Conservation (phyloP, 1,284 basidiomycete species). For the Mixia osmundae region DNA sequence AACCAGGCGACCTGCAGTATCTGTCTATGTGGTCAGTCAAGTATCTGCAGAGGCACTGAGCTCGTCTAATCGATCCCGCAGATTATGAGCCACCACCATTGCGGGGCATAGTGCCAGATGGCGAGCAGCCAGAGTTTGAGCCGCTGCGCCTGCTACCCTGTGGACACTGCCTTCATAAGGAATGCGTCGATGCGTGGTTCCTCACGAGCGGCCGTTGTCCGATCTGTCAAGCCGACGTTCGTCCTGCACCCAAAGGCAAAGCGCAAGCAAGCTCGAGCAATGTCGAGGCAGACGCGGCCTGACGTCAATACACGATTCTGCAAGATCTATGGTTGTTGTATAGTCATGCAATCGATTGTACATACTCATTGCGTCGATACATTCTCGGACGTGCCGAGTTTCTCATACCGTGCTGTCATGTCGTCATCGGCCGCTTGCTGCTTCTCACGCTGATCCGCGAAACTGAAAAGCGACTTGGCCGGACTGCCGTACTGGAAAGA, state of each 20-base stretch:
- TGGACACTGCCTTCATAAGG: conserved; percentile 8
- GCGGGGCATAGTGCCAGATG: neutral
- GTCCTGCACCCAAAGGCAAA: neutral
- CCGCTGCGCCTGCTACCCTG: conserved; percentile 6
- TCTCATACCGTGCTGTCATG: no score
- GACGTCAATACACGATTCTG: no score
- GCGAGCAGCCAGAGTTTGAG: conserved; percentile 3
- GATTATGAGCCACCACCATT: conserved; percentile 7
- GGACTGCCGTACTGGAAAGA: no score
- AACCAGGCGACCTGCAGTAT: conserved; percentile 9
- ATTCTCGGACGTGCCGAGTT: no score
- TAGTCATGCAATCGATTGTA: no score
- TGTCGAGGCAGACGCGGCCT: neutral
- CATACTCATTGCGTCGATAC: no score
- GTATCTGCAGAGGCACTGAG: neutral
- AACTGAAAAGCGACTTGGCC: no score
- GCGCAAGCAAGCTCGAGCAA: neutral
- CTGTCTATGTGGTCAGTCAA: conserved; percentile 5
- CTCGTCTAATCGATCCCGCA: no score
- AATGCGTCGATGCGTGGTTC: conserved; percentile 9
- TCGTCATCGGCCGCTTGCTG: no score
- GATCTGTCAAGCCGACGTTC: conserved; percentile 6
- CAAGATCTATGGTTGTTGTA: no score
- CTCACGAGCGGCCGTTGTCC: conserved; percentile 8
- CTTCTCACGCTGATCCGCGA: no score